Base-by-base conservation (phyloP, 495 filamentous ascomycete genomes). In the Emericellopsis terricola region DNA sequence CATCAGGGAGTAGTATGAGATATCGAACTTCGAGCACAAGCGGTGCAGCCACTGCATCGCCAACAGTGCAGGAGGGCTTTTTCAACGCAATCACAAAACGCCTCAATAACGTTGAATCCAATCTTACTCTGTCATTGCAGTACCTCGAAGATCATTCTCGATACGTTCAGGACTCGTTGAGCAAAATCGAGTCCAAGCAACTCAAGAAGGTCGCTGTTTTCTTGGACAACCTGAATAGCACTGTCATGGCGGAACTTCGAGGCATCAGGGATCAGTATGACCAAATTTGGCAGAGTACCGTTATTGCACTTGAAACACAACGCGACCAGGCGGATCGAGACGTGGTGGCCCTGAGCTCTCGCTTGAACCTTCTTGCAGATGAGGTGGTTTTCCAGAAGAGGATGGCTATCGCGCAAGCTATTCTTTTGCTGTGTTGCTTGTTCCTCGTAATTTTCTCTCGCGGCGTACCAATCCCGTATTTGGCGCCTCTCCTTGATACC, bases 91-190 rank as follows among this genome's bases (percentile, higher is more conserved):
- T 97, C 3, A 80, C 83, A 40, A 93, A 94, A 50, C 81, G 89
- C 26, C 69, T 97, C 4, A 79, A 85, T 44, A 70, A 78, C 40
- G 75, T 97, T 10, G 89, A 97, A 52, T 70, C 81, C 15, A 94
- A 96, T 53, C 82, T 82, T 5, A 89, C 85, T 2, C 63, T 97
- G 18, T 93, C 85, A 0, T 68, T 97, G 2, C 81, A 92, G 44
- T 97, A 96, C 49, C 94, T 97, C 42, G 86, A 94, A 57, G 80
- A 89, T 33, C 89, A 97, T 48, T 96, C 89, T 11, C 74, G 73
- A 28, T 81, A 93, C 34, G 66, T 97, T 2, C 80, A 86, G 13
- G 84, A 94, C 35, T 85, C 87, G 1, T 89, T 97, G 43, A 70
- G 68, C 29, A 85, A 85, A 49, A 81, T 92, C 28, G 87, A 96